These are phyloP conservation scores for Ramularia collo-cygni DNA, from an alignment of 2,329 filamentous ascomycete genomes.

Conservation along the genomic window DNA sequence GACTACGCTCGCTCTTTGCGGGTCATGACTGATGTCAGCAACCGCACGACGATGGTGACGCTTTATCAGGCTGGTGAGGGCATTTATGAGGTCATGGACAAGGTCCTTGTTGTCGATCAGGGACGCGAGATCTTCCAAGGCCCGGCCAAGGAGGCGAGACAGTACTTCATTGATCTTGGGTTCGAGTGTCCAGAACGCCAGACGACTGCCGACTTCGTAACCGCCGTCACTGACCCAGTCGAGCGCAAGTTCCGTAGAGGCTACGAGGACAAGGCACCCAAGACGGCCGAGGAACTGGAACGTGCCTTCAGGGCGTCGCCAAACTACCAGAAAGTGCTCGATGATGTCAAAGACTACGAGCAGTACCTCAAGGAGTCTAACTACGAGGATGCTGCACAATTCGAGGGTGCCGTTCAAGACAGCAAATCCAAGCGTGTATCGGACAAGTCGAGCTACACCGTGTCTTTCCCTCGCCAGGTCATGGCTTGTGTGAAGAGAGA, in stretches of 20 bases:
- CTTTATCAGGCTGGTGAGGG: constrained; percentile 65
- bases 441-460: constrained; percentile 68
- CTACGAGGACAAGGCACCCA: constrained; percentile 60
- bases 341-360: constrained; percentile 58
- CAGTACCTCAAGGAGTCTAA: constrained; percentile 50
- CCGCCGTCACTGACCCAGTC: constrained; percentile 65
- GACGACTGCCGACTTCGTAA: constrained; percentile 73
- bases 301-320: constrained; percentile 58
- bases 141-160: constrained; percentile 51
- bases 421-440: constrained; percentile 59
- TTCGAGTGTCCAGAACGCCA: constrained; percentile 54
- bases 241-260: constrained; percentile 63
- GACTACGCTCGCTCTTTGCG: constrained; percentile 72
- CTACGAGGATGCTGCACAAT: constrained; percentile 55
- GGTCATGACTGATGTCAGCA: constrained; percentile 71
- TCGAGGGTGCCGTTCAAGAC: constrained; percentile 55
- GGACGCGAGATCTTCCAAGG: constrained; percentile 65
- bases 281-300: constrained; percentile 62
- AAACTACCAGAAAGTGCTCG: constrained; percentile 53
- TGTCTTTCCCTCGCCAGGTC: constrained; percentile 67
- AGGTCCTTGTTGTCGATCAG: constrained; percentile 69
- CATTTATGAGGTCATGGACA: constrained; percentile 70
- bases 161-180: constrained; percentile 61
- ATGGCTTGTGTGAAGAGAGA: constrained; percentile 62
- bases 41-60: constrained; percentile 63